Base-by-base conservation (phyloP, 306 rosid genomes). In the Dalbergia oliveri region DNA sequence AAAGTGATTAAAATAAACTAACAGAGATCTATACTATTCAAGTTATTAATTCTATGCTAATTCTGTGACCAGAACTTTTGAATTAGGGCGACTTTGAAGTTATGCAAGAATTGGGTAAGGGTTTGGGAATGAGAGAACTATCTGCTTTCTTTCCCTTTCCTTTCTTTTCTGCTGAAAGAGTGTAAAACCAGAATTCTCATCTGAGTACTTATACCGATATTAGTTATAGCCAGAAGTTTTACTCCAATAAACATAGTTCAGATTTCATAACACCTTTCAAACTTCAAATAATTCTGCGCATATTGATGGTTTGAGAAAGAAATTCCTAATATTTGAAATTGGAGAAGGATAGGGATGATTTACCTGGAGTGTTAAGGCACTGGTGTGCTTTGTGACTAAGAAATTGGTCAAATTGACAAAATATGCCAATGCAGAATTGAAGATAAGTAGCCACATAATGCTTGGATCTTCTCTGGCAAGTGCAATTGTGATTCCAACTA, bases 371-470 rank as follows among this genome's bases (percentile, higher is more conserved):
- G 89, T 86, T 21, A 86, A 79, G 15, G 87, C 89, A 79, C 89
- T 82, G 35, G 89, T 86, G 78, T 86, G 89, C 74, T 87, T 90
- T 69, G 94, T 90, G 81, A 90, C 89, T 74, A 88, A 71, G 82
- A 90, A 90, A 83, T 88, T 83, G 75, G 92, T 87, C 79, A 90
- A 72, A 60, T 86, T 86, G 74, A 87, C 89, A 47, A 83, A 61
- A 81, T 87, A 87, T 14, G 89, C 87, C 67, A 87, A 31, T 37
- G 86, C 50, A 47, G 87, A 87, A 76, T 84, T 83, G 84, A 87
- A 81, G 9, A 83, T 1, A 19, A 87, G 89, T 12, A 78, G 49
- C 89, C 89, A 83, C 72, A 80, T 16, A 64, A 87, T 81, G 5
- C 0, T 80, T 26, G 79, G 57, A 81, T 87, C 89, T 15, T 87